Base-by-base conservation (phyloP, 768 basidiomycete genomes). In the Podaxis sp. region DNA sequence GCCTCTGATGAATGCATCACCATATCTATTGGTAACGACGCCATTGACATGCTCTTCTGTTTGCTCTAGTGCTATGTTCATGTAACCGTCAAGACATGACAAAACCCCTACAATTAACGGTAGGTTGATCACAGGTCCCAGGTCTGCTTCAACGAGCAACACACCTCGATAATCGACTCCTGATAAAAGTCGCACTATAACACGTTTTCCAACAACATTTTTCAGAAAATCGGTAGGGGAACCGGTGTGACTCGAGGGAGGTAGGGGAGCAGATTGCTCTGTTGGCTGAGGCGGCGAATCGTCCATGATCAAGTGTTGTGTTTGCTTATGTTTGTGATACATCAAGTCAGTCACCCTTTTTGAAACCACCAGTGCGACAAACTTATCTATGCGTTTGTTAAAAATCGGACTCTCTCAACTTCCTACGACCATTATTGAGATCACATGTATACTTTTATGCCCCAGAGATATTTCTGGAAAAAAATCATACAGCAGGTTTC, bases 51-150 rank as follows among this genome's bases (percentile, higher is more conserved):
- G 87, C 74, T 99, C 97, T 74, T 97, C 94, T 2, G 95, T 97
- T 72, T 97, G 92, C 74, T 99, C 97, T 37, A 98, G 76, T 13
- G 94, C 97, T 53, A 98, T 96, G 75, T 98, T 98, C 97, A 99
- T 98, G 74, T 97, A 98, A 0, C 95, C 95, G 73, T 98, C 97
- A 23, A 98, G 82, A 69, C 97, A 98, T 2, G 94, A 95, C 13
- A 99, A 76, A 2, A 95, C 81, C 18, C 96, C 96, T 98, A 62
- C 4, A 38, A 21, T 42, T 7, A 10, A 32, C 3, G 50, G 32
- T 60, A n/a, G 53, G 42, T 40, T n/a, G 13, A 11, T 50, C n/a
- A 32, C 37, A 10, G 18, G 46, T 32, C 5, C 36, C 40, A 36
- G 32, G 18, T 51, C 50, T 52, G 9, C 32, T 11, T 52, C 0